These are phyloP conservation scores for Withania somnifera DNA, from an alignment of 305 asterid species.

Conservation along the genomic window DNA sequence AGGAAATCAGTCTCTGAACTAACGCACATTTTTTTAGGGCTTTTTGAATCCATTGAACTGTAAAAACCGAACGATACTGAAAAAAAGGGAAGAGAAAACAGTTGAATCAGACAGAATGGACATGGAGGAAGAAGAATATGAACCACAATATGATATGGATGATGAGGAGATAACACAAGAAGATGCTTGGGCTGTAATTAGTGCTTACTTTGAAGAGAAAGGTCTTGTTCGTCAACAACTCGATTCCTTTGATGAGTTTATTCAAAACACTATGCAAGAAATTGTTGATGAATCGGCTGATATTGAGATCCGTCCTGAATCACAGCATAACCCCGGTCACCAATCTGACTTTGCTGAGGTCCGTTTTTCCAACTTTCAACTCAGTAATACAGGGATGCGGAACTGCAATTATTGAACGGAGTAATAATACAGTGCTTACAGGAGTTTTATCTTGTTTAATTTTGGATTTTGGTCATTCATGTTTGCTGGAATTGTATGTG, in stretches of 20 bases:
- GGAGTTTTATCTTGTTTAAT: not conserved
- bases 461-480: not conserved
- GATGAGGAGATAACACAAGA: constrained; percentile 84
- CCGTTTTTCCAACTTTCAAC: not conserved
- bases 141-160: constrained; percentile 20
- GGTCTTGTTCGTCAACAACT: constrained; percentile 93
- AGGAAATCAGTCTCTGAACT: not conserved
- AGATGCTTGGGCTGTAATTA: constrained; percentile 96
- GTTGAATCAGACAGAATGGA: constrained; percentile 32
- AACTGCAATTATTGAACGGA: no score
- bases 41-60: not conserved
- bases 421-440: no score
- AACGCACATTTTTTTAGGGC: not conserved
- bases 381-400: not conserved
- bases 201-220: constrained; percentile 93
- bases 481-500: not conserved
- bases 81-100: not conserved
- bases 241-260: constrained; percentile 93
- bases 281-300: constrained; percentile 91
- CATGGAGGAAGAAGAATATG: constrained; percentile 66
- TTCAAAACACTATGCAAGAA: constrained; percentile 96
- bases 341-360: constrained; percentile 91
- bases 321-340: constrained; percentile 86
- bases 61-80: not conserved
- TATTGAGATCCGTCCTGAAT: constrained; percentile 94